Percentiles rank a stretch among this genome's conserved stretches.
phyloP scores from a whole-genome alignment of 1,284 basidiomycete species.

The Leccinum variabile region DNA sequence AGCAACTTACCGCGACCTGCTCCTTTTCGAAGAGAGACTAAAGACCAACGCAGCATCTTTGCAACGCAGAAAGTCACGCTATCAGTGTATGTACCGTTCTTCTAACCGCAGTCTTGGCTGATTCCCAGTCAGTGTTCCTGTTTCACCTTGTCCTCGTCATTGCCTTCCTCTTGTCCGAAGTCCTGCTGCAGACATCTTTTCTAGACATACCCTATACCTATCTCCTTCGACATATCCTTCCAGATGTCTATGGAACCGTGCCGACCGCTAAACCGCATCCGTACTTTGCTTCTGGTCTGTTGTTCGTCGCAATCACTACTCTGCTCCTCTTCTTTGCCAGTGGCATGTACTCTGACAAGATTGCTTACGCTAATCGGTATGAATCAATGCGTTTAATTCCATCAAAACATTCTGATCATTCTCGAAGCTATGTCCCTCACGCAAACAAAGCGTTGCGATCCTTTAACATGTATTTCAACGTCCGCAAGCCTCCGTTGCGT shows the following conservation, averaged over 20 bases:
- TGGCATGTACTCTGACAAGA: slow-evolving; percentile 95
- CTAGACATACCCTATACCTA: slow-evolving; percentile 63
- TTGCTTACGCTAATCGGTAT: slow-evolving; percentile 93
- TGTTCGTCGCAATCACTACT: slow-evolving; percentile 87
- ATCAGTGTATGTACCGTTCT: slow-evolving; percentile 66
- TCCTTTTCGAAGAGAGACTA: slow-evolving; percentile 94
- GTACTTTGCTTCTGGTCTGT: slow-evolving; percentile 71
- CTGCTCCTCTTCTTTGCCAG: slow-evolving; percentile 95
- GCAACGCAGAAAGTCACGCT: slow-evolving; percentile 79
- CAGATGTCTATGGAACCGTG: slow-evolving; percentile 49
- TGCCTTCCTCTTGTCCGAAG: slow-evolving; percentile 69
- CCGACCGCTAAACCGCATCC: slow-evolving; percentile 54
- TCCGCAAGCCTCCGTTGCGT: slow-evolving; percentile 71
- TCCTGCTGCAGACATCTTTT: slow-evolving; percentile 67
- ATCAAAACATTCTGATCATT: slow-evolving; percentile 20
- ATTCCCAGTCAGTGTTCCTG: slow-evolving; percentile 64
- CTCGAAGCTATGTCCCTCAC: slow-evolving; percentile 88
- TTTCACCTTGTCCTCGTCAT: slow-evolving; percentile 68
- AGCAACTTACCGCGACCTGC: slow-evolving; percentile 83
- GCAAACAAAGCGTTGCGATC: slow-evolving; percentile 89
- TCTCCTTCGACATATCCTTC: slow-evolving; percentile 45
- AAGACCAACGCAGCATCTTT: slow-evolving; percentile 89
- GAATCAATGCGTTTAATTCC: slow-evolving; percentile 34
- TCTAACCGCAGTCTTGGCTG: slow-evolving; percentile 9
- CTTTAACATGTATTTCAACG: slow-evolving; percentile 97